These are phyloP conservation scores for Amylostereum areolatum DNA, from an alignment of 1,284 basidiomycete species.

Conservation along the genomic window DNA sequence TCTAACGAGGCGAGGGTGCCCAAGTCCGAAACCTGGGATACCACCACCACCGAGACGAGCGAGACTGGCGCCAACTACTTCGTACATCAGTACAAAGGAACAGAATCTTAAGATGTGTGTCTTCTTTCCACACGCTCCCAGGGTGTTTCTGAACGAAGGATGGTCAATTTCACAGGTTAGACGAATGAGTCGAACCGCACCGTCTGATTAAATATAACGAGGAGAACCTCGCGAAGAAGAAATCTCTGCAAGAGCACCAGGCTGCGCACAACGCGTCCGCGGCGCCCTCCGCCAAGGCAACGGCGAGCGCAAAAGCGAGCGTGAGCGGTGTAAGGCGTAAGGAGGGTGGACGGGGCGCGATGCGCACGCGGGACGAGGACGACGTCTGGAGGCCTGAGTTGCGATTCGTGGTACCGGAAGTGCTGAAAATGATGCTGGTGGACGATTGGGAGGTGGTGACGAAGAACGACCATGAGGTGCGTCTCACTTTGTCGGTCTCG, in stretches of 20 bases:
- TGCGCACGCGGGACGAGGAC: conserved; percentile 56
- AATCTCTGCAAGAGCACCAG: conserved; percentile 35
- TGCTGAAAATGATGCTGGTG: conserved; percentile 84
- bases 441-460: conserved; percentile 99
- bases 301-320: conserved; percentile 22
- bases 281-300: conserved; percentile 21
- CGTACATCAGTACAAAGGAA: conserved; percentile 99
- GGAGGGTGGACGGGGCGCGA: conserved; percentile 50
- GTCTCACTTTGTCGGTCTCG: no score
- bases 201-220: conserved; percentile 89
- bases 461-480: conserved; percentile 88
- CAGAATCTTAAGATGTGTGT: conserved; percentile 97
- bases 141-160: neutral
- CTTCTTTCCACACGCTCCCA: neutral
- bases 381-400: conserved; percentile 82
- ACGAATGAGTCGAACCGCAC: conserved; percentile 90
- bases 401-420: conserved; percentile 86
- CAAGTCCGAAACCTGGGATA: conserved; percentile 74
- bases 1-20: conserved; percentile 94
- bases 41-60: conserved; percentile 62
- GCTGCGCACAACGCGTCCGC: conserved; percentile 21
- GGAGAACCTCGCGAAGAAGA: conserved; percentile 78
- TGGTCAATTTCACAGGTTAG: conserved; percentile 62
- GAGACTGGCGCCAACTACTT: conserved; percentile 80
- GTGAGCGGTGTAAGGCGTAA: conserved; percentile 42